Evolutionary conservation across 2,329 filamentous ascomycete genomes (phyloP).

Genomic region (Orbilia brochopaga): DNA sequence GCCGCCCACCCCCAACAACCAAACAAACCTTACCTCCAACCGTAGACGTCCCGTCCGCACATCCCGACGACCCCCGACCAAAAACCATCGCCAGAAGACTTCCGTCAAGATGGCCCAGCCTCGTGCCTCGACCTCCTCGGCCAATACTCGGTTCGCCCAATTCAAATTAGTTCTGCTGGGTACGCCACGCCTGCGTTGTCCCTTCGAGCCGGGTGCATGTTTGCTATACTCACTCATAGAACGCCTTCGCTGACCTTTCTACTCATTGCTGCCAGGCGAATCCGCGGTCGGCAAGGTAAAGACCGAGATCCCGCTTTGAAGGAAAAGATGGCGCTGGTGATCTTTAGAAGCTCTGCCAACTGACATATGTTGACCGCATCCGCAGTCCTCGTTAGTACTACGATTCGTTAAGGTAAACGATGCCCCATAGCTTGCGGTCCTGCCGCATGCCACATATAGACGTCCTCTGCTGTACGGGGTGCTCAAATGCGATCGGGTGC

Average conservation of each 20-base stretch:
- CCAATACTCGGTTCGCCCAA: constrained; percentile 89
- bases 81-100: constrained; percentile 2
- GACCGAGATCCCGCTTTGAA: constrained; percentile 18
- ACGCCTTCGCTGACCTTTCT: constrained; percentile 7
- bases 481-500: constrained; percentile 23
- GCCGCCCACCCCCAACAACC: not conserved
- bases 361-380: constrained; percentile 37
- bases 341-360: constrained; percentile 45
- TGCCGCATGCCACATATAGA: not conserved
- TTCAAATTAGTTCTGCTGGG: constrained; percentile 98
- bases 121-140: constrained; percentile 82
- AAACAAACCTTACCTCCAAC: constrained; percentile 2
- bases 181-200: constrained; percentile 59
- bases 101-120: constrained; percentile 55
- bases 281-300: constrained; percentile 96
- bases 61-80: constrained; percentile 8
- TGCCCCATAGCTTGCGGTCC: not conserved
- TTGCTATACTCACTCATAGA: not conserved
- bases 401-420: constrained; percentile 89
- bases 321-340: not conserved
- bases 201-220: not conserved
- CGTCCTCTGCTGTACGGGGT: constrained; percentile 10
- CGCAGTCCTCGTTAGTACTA: constrained; percentile 91
- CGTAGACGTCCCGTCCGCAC: constrained; percentile 8
- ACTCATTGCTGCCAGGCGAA: constrained; percentile 70